Conservation (phyloP, 805 yeast genomes). For the Candida piceae region DNA sequence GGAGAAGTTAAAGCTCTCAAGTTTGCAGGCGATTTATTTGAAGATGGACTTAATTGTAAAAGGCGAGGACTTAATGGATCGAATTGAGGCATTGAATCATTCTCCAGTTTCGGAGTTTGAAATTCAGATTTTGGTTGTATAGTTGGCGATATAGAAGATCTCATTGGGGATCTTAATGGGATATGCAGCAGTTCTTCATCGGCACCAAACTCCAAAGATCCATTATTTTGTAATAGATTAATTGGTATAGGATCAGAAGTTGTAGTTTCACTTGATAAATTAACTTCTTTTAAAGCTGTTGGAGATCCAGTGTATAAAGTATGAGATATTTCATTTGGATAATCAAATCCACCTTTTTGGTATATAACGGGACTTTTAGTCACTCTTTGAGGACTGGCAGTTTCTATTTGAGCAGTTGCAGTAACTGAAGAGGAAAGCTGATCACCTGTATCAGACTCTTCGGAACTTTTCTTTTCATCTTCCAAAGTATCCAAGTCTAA, state of each 20-base stretch:
- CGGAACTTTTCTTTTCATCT: slow-evolving; percentile 2
- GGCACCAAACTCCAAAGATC: background rate
- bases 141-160: slow-evolving; percentile 10
- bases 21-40: slow-evolving; percentile 10
- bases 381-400: slow-evolving; percentile 13
- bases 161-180: slow-evolving; percentile 29
- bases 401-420: slow-evolving; percentile 10
- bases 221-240: background rate
- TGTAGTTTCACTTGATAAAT: too few relatives aligned
- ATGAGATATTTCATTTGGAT: too few relatives aligned
- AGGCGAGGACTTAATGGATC: background rate
- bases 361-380: slow-evolving; percentile 12
- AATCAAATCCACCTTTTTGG: too few relatives aligned
- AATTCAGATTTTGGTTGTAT: slow-evolving; percentile 9
- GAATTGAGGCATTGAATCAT: background rate
- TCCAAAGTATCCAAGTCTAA: background rate
- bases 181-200: slow-evolving; percentile 20
- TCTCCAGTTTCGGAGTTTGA: slow-evolving; percentile 6
- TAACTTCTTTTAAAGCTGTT: background rate
- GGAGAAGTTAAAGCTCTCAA: slow-evolving; percentile 13
- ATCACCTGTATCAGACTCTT: slow-evolving; percentile 10
- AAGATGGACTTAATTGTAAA: slow-evolving; percentile 5
- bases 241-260: background rate
- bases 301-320: background rate
- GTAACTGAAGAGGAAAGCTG: slow-evolving; percentile 7